phyloP scores from a whole-genome alignment of 345 rosid genomes.

The Melaleuca quinquenervia region DNA sequence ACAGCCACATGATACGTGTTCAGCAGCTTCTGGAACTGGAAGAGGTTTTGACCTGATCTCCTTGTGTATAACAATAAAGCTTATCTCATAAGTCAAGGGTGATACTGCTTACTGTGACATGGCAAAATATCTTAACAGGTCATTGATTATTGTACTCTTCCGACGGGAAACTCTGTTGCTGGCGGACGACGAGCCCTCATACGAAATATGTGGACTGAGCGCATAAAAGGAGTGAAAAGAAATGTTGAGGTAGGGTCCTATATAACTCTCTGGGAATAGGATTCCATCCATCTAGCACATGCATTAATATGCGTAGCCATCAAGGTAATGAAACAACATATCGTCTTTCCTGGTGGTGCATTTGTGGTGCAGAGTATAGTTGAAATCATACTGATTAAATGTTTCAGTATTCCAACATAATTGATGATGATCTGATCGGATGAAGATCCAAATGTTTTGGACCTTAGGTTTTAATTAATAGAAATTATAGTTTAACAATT shows the following conservation, averaged over 20 bases:
- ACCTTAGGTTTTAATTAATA: neutral
- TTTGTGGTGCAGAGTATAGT: neutral
- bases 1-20: conserved; percentile 93
- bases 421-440: neutral
- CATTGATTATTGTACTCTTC: conserved; percentile 89
- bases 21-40: conserved; percentile 96
- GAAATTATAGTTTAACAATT: neutral
- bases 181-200: conserved; percentile 80
- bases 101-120: neutral
- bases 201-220: conserved; percentile 96
- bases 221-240: conserved; percentile 88
- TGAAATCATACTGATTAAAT: neutral
- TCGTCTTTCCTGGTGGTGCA: neutral
- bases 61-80: neutral
- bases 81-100: neutral
- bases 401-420: neutral
- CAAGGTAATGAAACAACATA: neutral
- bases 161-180: conserved; percentile 59
- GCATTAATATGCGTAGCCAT: neutral
- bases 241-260: conserved; percentile 74
- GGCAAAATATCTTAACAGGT: conserved; percentile 35
- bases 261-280: neutral
- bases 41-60: conserved; percentile 53
- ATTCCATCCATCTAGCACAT: neutral
- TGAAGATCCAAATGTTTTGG: no score